These are phyloP conservation scores for Candida ovalis DNA, from an alignment of 805 yeast genomes.

Conservation along the genomic window DNA sequence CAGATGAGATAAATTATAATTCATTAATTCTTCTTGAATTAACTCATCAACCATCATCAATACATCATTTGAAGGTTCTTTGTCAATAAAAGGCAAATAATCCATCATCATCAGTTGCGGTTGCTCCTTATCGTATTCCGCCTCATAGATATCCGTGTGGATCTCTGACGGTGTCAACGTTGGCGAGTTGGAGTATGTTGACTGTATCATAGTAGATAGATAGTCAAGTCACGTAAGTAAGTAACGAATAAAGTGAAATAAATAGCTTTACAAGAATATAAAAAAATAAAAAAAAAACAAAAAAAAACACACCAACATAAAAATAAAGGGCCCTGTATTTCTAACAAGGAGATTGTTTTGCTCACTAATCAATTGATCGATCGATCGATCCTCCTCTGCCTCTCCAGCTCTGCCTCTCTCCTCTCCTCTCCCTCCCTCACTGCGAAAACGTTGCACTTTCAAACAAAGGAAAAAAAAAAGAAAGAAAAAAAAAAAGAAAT, in stretches of 20 bases:
- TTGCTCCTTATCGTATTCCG: not conserved
- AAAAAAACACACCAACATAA: no score
- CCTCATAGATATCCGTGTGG: not conserved
- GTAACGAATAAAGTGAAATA: not conserved
- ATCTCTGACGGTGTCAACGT: not conserved
- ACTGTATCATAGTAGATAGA: not conserved
- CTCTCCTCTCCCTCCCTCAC: no score
- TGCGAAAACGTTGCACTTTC: no score
- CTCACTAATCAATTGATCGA: no score
- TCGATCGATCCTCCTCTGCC: no score
- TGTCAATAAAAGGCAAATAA: slow-evolving; percentile 23
- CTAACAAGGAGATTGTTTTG: no score
- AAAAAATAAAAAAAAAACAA: no score
- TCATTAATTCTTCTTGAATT: slow-evolving; percentile 20
- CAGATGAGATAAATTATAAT: slow-evolving; percentile 9
- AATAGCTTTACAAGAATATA: no score
- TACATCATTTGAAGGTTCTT: slow-evolving; percentile 18
- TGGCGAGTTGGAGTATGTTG: not conserved
- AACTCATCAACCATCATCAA: slow-evolving; percentile 17
- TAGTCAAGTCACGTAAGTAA: not conserved
- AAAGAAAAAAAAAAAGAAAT: no score
- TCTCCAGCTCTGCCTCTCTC: no score
- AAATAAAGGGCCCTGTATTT: no score
- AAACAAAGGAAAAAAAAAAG: no score
- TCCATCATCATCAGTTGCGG: slow-evolving; percentile 6